Base-by-base conservation (phyloP, 1,284 basidiomycete genomes). In the Cystobasidiaceae sp. region DNA sequence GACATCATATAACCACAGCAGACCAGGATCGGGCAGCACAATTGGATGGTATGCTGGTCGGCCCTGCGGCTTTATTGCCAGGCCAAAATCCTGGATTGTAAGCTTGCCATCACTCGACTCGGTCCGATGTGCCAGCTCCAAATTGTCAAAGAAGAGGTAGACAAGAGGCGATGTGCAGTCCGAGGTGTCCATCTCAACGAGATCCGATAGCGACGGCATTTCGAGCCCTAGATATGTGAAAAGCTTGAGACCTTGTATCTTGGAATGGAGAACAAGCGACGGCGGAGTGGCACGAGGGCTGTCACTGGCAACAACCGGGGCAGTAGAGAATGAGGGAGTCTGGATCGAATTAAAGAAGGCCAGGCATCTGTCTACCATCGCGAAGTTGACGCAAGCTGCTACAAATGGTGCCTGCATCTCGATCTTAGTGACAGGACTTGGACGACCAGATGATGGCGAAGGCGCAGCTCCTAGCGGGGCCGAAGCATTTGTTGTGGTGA, bases 21-120 rank as follows among this genome's bases (percentile, higher is more conserved):
- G 68, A 34, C 74, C 74, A 2, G 70, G 58, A 58, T 78, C 78
- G 37, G 77, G 76, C 17, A 78, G 68, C 15, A 79, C 44, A 0
- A 79, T 73, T 1, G 78, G 78, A 45, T 75, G 74, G 66, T n/a
- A 58, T 15, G 6, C 8, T 30, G 23, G 19, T 44, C 25, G 17
- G 25, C 34, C 11, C 7, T 25, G 25, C 9, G 37, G 17, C 15
- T 11, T 11, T 11, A 39, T n/a, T 11, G 23, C n/a, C 7, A 56
- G 71, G 34, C 8, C 74, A 69, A 11, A 78, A 66, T 52, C 75
- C 72, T 58, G 74, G 60, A 78, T 73, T 4, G 75, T 44, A 3
- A 76, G 71, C 0, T 71, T 56, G 13, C 74, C 74, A 1, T 66
- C 45, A 7, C 75, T 32, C 0, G 69, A 67, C 9, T 75, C 32